These are phyloP conservation scores for Agapanthus africanus DNA, from an alignment of 106 monocot species.

Conservation along the genomic window DNA sequence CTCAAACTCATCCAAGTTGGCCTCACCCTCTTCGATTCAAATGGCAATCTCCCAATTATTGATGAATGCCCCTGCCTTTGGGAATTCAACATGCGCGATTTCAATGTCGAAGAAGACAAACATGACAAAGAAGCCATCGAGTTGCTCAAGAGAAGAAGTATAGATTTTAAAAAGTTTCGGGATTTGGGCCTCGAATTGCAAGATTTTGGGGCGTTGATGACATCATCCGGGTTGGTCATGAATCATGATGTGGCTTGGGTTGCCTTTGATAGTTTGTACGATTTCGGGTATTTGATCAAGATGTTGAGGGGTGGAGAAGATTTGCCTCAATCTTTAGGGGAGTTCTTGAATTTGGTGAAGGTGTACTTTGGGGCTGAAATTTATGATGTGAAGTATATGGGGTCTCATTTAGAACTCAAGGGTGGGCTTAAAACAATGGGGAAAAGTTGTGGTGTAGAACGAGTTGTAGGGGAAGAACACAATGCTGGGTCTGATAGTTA, in stretches of 20 bases:
- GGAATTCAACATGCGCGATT: too few relatives aligned
- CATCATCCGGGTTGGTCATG: too few relatives aligned
- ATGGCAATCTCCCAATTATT: neutral
- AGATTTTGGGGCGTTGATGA: too few relatives aligned
- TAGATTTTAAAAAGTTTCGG: too few relatives aligned
- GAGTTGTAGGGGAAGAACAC: conserved; percentile 18
- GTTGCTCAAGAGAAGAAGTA: too few relatives aligned
- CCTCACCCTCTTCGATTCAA: neutral
- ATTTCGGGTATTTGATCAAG: conserved; percentile 41
- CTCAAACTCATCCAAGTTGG: neutral
- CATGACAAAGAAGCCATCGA: too few relatives aligned
- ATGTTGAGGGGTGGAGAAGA: neutral
- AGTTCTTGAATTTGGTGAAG: conserved; percentile 18
- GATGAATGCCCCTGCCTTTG: neutral
- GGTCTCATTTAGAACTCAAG: conserved; percentile 9
- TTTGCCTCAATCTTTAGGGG: conserved; percentile 11
- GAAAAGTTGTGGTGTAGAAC: conserved; percentile 7
- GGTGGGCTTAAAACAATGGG: conserved; percentile 30
- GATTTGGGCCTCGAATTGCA: too few relatives aligned
- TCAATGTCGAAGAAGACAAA: too few relatives aligned
- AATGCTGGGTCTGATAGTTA: conserved; percentile 41
- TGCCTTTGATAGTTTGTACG: conserved; percentile 32
- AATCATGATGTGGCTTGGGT: too few relatives aligned
- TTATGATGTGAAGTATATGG: conserved; percentile 37
- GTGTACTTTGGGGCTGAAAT: conserved; percentile 12